Evolutionary conservation across 192 early-diverging fungal species (phyloP).

Genomic region (Entomortierella chlamydospora): DNA sequence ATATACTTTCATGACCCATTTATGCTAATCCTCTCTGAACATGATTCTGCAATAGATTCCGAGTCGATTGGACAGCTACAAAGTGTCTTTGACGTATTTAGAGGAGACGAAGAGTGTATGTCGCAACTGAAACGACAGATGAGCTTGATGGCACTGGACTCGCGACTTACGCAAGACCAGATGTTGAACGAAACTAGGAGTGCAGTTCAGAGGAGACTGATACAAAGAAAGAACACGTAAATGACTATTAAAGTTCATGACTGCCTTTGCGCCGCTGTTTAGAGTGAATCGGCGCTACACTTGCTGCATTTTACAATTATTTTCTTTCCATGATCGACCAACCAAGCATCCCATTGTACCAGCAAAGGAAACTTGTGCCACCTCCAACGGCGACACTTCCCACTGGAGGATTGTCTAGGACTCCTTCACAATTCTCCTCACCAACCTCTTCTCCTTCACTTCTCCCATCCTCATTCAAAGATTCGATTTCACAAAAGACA

Average conservation of each 20-base stretch:
- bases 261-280: too few species aligned
- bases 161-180: slow-evolving; percentile 41
- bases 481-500: slow-evolving; percentile 3
- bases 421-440: slow-evolving; percentile 1
- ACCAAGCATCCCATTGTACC: slow-evolving; percentile 14
- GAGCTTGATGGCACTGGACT: slow-evolving; percentile 55
- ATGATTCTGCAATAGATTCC: slow-evolving; percentile 4
- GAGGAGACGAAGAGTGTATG: slow-evolving; percentile 47
- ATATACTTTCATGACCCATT: neutral
- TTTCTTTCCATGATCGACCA: neutral
- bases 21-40: neutral
- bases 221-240: slow-evolving; percentile 28
- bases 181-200: slow-evolving; percentile 34
- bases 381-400: slow-evolving; percentile 21
- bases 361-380: slow-evolving; percentile 7
- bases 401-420: neutral
- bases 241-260: too few species aligned
- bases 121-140: slow-evolving; percentile 52
- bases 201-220: slow-evolving; percentile 25
- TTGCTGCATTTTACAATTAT: too few species aligned
- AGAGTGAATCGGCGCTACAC: too few species aligned
- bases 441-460: slow-evolving; percentile 1
- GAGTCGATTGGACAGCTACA: slow-evolving; percentile 49
- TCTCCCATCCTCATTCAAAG: neutral
- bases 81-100: slow-evolving; percentile 54